Evolutionary conservation across 1,284 basidiomycete genomes (phyloP), one percentile per base, ranked within the genome.

Genomic region (Moniliophthora roreri): DNA sequence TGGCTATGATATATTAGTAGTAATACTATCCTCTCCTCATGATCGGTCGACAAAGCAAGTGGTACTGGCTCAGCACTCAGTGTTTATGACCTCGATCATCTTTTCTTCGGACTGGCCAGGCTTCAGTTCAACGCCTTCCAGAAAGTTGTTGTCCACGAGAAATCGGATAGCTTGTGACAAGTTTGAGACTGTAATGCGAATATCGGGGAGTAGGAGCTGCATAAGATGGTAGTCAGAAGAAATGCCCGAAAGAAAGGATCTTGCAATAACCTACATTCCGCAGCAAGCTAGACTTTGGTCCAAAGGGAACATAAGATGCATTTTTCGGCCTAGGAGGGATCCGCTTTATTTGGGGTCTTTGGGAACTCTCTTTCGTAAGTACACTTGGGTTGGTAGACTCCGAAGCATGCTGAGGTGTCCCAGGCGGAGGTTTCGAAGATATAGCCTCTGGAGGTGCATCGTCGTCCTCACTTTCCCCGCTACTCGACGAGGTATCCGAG

Each of bases 91-190:
- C 62, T 88, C 73, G 23, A 91, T 89, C 64, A 77, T 75, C 61
- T 82, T 79, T 54, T 87, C 81, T 21, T 81, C 76, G 1, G 89
- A 88, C 63, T 94, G 82, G 0, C 95, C 96, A 11, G 88, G 85
- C 42, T 79, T 80, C 18, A 89, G 70, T 69, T 98, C 96, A 1
- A 98, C 93, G 45, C 82, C 81, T 44, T 80, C 73, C 13, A 99
- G 74, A 73, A 96, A 95, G 63, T 94, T 85, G 62, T 99, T 99
- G 58, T 93, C 89, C 2, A 93, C 93, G 13, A 98, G 70, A 69
- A 98, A 99, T 32, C 85, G 86, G 62, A 98, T 91, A 2, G 91
- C 92, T 69, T 98, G 96, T 0, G 94, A 93, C 1, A 98, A 77
- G 67, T 97, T 95, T 2, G 92, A 93, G 4, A 97, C 81, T 0